Base-by-base conservation (phyloP, 257 asterid species). In the Euphrasia confusa region DNA sequence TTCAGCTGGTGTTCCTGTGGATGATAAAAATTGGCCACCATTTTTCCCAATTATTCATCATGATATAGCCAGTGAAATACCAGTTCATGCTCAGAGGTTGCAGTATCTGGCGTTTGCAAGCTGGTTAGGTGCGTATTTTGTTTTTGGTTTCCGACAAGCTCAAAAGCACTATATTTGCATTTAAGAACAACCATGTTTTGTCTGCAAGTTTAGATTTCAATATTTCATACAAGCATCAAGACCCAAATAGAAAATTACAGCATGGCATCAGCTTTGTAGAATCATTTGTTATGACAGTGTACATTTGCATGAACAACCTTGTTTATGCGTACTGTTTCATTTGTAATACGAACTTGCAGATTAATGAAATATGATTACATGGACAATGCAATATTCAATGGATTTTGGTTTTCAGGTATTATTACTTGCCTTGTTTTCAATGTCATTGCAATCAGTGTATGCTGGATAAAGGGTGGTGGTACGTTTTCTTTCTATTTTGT, bases 391-490 rank as follows among this genome's bases (percentile, higher is more conserved):
- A 37, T 35, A 17, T 24, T 44, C 58, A 52, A 45, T 59, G 40
- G 45, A 48, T 67, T 68, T 71, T 60, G 61, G 54, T 15, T 84
- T 47, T 4, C 82, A 91, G 96, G 98, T 57, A 86, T 91, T 47
- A 85, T 88, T 64, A 83, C 88, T 72, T 91, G 98, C 78, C 98
- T 91, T 58, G 76, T 71, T 57, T 88, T 91, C 83, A 91, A 91
- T 82, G 80, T 86, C 68, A 68, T 83, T 69, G 96, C 95, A 17
- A 79, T 84, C 77, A 21, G 24, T 21, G 24, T 21, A 21, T 21
- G 24, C 24, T 21, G 24, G 24, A 21, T 21, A 21, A 21, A 21
- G 24, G 24, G 24, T 21, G 24, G 24, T 21, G 24, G 24, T 21
- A 21, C 1, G 24, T 21, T 21, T 21, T 21, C 24, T 21, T 21